Percentiles rank a stretch among this genome's conserved stretches.
These are phyloP conservation scores for Xylaria grammica DNA, from an alignment of 495 filamentous ascomycete genomes.

Conservation along the genomic window DNA sequence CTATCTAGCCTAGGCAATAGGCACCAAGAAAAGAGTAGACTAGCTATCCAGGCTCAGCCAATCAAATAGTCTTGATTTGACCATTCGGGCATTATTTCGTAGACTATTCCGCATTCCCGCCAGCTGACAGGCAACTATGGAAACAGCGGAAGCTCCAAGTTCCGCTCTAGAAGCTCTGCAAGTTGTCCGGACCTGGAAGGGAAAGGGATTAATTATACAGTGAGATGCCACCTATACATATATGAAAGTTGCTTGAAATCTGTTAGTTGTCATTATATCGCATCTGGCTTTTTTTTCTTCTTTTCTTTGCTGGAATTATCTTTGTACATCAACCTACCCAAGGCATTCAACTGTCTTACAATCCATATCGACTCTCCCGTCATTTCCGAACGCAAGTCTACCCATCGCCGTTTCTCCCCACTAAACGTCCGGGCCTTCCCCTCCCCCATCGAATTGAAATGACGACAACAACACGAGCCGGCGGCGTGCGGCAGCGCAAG, in stretches of 20 bases:
- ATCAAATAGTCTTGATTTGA: slow-evolving; percentile 3
- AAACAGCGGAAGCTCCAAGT: slow-evolving; percentile 16
- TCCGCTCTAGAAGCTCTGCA: slow-evolving; percentile 9
- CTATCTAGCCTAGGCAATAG: too few relatives aligned
- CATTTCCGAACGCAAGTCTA: too few relatives aligned
- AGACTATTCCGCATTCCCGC: slow-evolving; percentile 2
- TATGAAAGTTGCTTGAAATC: background rate
- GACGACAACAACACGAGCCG: slow-evolving; percentile 25
- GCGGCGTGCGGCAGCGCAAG: slow-evolving; percentile 36
- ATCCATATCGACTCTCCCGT: too few relatives aligned
- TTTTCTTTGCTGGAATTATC: background rate
- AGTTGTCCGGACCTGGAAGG: background rate
- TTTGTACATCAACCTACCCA: too few relatives aligned
- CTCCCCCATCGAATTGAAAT: slow-evolving; percentile 4
- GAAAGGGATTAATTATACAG: background rate
- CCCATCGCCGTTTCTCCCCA: too few relatives aligned
- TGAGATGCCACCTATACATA: slow-evolving; percentile 1
- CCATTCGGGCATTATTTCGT: slow-evolving; percentile 6
- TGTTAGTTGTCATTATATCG: background rate
- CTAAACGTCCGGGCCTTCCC: too few relatives aligned
- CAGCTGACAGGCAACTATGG: background rate
- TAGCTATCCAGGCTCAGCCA: background rate
- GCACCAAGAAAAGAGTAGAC: background rate
- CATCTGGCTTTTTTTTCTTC: background rate
- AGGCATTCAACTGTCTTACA: too few relatives aligned